Evolutionary conservation across 257 asterid genomes (phyloP), one percentile per base, ranked within the genome.

Genomic region (Fraxinus americana): DNA sequence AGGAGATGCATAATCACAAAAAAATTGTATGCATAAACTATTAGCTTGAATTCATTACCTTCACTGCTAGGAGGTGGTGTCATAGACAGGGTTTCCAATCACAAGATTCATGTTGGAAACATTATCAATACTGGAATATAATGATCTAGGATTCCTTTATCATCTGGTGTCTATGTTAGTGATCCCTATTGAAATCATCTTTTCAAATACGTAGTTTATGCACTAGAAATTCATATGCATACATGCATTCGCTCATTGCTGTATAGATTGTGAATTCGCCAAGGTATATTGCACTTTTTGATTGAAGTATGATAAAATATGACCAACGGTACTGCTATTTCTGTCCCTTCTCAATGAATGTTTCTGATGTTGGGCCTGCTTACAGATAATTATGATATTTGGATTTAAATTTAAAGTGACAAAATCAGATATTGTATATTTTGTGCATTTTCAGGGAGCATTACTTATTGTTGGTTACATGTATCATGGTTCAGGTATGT

Each of bases 371-470:
- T 21, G 68, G 34, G 68, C 30, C 68, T 29, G 10, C 35, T 25
- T 63, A 10, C 16, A 25, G 35, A 25, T 63, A 63, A 25, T 23
- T 59, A 9, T 63, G 35, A 63, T 63, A 63, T 13, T 63, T 13
- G 16, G 68, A 2, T 63, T 25, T 63, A 19, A 63, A 48, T 25
- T 38, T 48, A 7, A 61, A 32, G 39, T 23, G 25, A 52, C 72
- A 32, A 48, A 71, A 71, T 21, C 39, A 4, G 25, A 71, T 72
- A 4, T 30, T 19, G 23, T 45, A 13, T 30, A 25, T 72, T 12
- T 21, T 57, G 39, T 72, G 63, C 25, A 72, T 72, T 72, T 72
- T 72, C 75, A 72, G 75, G 75, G 75, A 45, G 75, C 63, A 43
- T 13, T 43, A 19, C 65, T 72, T 32, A 72, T 72, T 43, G 54